phyloP scores from a whole-genome alignment of 2,329 filamentous ascomycete genomes.

The Fusarium sp. region DNA sequence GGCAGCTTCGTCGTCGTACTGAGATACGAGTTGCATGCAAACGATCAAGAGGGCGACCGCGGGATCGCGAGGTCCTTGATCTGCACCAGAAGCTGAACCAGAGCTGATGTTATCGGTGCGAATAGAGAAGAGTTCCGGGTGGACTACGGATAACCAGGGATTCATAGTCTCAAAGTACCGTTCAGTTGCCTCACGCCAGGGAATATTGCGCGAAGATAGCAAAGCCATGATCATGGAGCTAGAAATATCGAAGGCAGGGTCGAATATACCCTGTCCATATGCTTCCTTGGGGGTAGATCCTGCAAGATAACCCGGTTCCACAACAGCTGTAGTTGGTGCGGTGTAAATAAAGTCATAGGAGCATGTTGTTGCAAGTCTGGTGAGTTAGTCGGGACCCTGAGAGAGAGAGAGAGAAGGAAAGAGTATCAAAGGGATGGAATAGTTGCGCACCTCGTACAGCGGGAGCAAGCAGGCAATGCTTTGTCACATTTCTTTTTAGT shows the following conservation, averaged over 20 bases:
- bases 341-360: slow-evolving; percentile 56
- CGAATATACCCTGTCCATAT: slow-evolving; percentile 48
- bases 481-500: slow-evolving; percentile 58
- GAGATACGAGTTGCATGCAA: slow-evolving; percentile 59
- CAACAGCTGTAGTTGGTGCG: slow-evolving; percentile 52
- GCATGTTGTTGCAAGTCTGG: slow-evolving; percentile 50
- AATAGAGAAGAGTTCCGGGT: slow-evolving; percentile 56
- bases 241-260: slow-evolving; percentile 53
- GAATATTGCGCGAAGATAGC: slow-evolving; percentile 51
- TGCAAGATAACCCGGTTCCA: slow-evolving; percentile 50
- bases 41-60: slow-evolving; percentile 57
- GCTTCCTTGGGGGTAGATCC: slow-evolving; percentile 45
- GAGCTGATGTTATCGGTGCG: slow-evolving; percentile 41
- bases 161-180: slow-evolving; percentile 59
- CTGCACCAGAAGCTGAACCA: slow-evolving; percentile 23
- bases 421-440: neutral
- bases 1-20: slow-evolving; percentile 55
- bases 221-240: slow-evolving; percentile 57
- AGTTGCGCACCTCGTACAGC: slow-evolving; percentile 52
- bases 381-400: neutral
- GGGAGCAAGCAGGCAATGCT: slow-evolving; percentile 53
- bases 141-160: slow-evolving; percentile 58
- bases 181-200: slow-evolving; percentile 56
- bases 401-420: neutral
- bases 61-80: slow-evolving; percentile 40